These are phyloP conservation scores for Citrullus amarus DNA, from an alignment of 306 rosid species.

Conservation along the genomic window DNA sequence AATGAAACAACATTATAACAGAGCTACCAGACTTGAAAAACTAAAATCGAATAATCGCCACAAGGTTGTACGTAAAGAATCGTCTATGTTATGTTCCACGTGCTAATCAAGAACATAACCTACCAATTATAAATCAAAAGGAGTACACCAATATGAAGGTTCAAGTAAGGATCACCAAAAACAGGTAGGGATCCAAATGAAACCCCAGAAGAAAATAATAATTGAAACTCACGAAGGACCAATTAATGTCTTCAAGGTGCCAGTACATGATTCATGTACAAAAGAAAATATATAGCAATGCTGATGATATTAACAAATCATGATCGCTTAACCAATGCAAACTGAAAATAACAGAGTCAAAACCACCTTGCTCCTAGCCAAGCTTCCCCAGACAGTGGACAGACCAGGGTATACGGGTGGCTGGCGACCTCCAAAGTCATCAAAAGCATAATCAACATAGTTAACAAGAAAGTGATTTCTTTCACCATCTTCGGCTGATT, in stretches of 20 bases:
- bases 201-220: not conserved
- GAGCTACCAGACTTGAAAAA: not conserved
- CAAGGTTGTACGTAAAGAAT: not conserved
- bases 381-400: slow-evolving; percentile 99
- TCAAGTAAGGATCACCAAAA: not conserved
- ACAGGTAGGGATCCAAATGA: not conserved
- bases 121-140: not conserved
- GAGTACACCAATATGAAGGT: not conserved
- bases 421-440: slow-evolving; percentile 98
- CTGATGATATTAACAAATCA: not conserved
- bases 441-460: slow-evolving; percentile 91
- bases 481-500: slow-evolving; percentile 92
- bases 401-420: slow-evolving; percentile 98
- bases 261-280: not conserved
- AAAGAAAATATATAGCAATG: not conserved
- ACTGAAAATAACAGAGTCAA: not conserved
- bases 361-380: slow-evolving; percentile 94
- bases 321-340: not conserved
- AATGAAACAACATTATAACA: not conserved
- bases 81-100: not conserved
- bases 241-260: not conserved
- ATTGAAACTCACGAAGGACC: not conserved
- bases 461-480: slow-evolving; percentile 91
- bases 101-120: not conserved
- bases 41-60: not conserved